phyloP scores from a whole-genome alignment of 179 eudicot genomes.

The Silene vulgaris region DNA sequence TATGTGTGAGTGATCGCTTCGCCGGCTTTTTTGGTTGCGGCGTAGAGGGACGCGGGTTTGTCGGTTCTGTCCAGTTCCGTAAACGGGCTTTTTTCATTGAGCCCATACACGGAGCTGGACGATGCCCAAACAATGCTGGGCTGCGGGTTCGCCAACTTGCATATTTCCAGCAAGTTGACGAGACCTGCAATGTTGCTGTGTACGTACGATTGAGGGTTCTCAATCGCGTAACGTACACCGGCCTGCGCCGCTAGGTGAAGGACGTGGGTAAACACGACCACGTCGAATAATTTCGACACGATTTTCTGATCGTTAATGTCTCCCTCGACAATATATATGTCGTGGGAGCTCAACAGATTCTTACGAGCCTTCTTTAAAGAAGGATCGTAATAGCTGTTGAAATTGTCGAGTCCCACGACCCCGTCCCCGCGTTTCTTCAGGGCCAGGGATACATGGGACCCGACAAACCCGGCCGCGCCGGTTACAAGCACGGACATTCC shows the following conservation, averaged over 20 bases:
- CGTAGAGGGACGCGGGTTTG: conserved; percentile 25
- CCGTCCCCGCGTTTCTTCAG: conserved; percentile 36
- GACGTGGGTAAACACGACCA: conserved; percentile 26
- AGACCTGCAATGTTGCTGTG: conserved; percentile 27
- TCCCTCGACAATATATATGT: conserved; percentile 31
- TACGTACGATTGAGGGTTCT: conserved; percentile 24
- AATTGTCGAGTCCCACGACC: conserved; percentile 36
- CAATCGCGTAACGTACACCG: conserved; percentile 27
- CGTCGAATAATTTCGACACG: conserved; percentile 15
- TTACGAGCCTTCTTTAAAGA: conserved; percentile 31
- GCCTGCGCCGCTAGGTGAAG: conserved; percentile 28
- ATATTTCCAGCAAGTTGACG: conserved; percentile 19
- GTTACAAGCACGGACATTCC: conserved; percentile 25
- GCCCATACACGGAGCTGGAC: conserved; percentile 26
- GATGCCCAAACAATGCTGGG: conserved; percentile 29
- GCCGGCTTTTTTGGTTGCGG: conserved; percentile 27
- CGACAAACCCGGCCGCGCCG: conserved; percentile 40
- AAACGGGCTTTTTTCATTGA: conserved; percentile 21
- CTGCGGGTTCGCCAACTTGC: conserved; percentile 19
- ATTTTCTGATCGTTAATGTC: conserved; percentile 27
- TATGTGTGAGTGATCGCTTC: conserved; percentile 28
- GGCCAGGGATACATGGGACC: conserved; percentile 34
- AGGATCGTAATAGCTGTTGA: conserved; percentile 37
- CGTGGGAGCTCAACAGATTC: conserved; percentile 1
- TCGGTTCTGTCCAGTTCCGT: conserved; percentile 24